phyloP scores from a whole-genome alignment of 2,329 filamentous ascomycete genomes.

The Cordyceps pruinosa region DNA sequence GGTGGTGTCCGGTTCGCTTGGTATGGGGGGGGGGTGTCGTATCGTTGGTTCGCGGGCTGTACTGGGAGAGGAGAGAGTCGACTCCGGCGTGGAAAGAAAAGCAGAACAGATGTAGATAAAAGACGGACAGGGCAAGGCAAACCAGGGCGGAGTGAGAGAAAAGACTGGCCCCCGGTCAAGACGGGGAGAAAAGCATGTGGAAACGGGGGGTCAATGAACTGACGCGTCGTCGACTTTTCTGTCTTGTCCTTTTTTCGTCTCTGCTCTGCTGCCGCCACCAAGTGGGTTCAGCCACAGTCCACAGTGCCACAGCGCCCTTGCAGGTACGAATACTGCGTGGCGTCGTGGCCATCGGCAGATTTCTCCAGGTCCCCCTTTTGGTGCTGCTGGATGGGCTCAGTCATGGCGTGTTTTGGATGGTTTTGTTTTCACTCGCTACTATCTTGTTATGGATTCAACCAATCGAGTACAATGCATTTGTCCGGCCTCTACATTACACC shows the following conservation, averaged over 20 bases:
- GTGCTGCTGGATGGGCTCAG: neutral
- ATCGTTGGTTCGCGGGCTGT: neutral
- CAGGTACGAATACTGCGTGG: slow-evolving; percentile 10
- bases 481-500: too few species aligned
- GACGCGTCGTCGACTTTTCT: slow-evolving; percentile 3
- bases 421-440: too few species aligned
- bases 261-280: neutral
- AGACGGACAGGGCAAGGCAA: neutral
- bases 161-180: neutral
- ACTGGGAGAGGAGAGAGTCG: neutral
- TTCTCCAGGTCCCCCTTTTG: neutral
- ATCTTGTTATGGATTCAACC: too few species aligned
- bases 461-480: too few species aligned
- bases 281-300: neutral
- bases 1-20: neutral
- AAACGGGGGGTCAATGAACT: slow-evolving; percentile 11
- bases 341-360: slow-evolving; percentile 2
- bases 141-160: neutral
- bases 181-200: slow-evolving; percentile 9
- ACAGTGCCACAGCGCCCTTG: too few species aligned
- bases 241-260: neutral
- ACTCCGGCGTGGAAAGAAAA: too few species aligned
- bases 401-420: neutral
- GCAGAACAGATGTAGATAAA: neutral
- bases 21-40: neutral